Evolutionary conservation across 805 yeast species (phyloP), one percentile per base, ranked within the genome.

Genomic region (Ogataea parapolymorpha): DNA sequence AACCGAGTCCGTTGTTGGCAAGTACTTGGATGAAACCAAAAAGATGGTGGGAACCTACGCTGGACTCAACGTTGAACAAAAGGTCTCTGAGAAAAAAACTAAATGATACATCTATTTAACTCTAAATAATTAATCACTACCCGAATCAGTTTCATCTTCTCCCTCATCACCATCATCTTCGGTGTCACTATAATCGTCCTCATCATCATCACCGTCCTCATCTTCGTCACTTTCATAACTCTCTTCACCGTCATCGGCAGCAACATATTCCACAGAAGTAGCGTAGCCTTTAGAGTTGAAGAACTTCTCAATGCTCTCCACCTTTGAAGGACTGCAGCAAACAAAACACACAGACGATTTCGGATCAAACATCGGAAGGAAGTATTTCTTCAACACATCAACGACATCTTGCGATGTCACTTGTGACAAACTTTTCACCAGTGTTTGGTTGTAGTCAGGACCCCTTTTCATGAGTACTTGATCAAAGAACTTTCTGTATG

Each of bases 251-350:
- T 60, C 70, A 2, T 54, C 67, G 10, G 29, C 20, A n/a, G 59
- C 59, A 13, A 82, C 62, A 36, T 77, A 79, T 46, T 82, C 88
- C 22, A 80, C 65, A 5, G 60, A 56, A 20, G 84, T 83, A 0
- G 66, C 62, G 56, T 83, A 91, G 0, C 95, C 95, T 8, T 24
- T 31, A 1, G 53, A 53, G 8, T 51, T 54, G 41, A 90, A 75
- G 40, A 70, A 77, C 13, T 58, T 62, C 31, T 63, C 61, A 39
- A 85, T 63, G 5, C 61, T 63, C 0, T 68, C 76, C 3, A 66
- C 58, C 48, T 80, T 82, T 2, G 80, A 66, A 3, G 91, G 84
- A 50, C 93, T 89, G 41, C 90, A 75, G 53, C 88, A 79, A 3
- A 81, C 67, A 54, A 88, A 89, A 8, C 86, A 71, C 16, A 74